These are phyloP conservation scores for Fomitopsis betulina DNA, from an alignment of 1,284 basidiomycete genomes.

Conservation along the genomic window DNA sequence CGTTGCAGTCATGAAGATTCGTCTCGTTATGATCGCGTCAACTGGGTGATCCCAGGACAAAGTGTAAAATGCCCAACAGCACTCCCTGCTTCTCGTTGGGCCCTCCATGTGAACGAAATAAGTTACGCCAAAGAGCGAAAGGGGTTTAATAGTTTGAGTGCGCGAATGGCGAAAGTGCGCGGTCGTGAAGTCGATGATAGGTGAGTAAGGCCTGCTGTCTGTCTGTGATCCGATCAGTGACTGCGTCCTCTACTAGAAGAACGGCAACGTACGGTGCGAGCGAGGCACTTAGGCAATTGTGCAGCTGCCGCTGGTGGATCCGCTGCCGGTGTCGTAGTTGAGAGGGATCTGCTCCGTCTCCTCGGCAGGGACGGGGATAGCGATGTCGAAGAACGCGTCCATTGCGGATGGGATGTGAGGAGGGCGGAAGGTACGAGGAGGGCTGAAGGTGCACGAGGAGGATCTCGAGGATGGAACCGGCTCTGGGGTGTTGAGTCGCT, in stretches of 20 bases:
- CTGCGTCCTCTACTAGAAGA: not conserved
- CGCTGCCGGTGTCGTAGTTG: constrained; percentile 2
- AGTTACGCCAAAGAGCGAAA: not conserved
- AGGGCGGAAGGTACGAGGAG: not conserved
- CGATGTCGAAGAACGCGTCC: constrained; percentile 11
- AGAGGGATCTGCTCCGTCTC: constrained; percentile 6
- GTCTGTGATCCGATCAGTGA: not conserved
- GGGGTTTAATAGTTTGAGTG: not conserved
- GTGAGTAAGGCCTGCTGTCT: not conserved
- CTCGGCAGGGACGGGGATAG: constrained; percentile 6
- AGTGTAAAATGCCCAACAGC: not conserved
- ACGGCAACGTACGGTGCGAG: not conserved
- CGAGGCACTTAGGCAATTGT: constrained; percentile 2
- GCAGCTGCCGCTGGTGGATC: not conserved
- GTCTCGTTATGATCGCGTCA: not conserved
- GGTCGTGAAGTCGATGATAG: not conserved
- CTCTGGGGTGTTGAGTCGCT: constrained; percentile 3
- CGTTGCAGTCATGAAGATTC: not conserved
- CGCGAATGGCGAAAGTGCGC: not conserved
- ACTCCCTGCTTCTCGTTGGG: not conserved
- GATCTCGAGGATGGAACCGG: not conserved
- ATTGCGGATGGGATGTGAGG: constrained; percentile 4
- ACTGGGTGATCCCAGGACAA: constrained; percentile 1
- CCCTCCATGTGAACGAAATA: constrained; percentile 1
- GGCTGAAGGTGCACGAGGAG: not conserved